These are phyloP conservation scores for Aegilops bicornis DNA, from an alignment of 176 grass and related monocot genomes.

Conservation along the genomic window DNA sequence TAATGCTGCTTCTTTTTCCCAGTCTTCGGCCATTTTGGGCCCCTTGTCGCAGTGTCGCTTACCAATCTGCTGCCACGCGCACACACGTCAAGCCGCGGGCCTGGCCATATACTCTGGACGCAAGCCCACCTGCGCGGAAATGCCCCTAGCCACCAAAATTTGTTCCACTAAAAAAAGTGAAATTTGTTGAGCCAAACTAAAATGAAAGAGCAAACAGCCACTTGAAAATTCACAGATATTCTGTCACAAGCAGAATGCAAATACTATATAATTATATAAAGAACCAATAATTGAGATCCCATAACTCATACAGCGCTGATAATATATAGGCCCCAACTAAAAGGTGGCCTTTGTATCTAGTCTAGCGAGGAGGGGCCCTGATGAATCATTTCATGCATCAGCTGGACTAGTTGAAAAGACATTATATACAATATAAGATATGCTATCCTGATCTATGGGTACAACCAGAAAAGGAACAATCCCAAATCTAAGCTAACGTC, in stretches of 20 bases:
- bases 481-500: conserved; percentile 1
- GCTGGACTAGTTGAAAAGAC: conserved; percentile 27
- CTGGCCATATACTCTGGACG: background rate
- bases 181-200: no score
- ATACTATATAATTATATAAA: no score
- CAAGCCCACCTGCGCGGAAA: background rate
- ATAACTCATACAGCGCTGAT: background rate
- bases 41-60: no score
- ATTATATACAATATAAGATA: background rate
- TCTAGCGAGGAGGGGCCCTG: background rate
- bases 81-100: background rate
- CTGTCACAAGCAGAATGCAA: background rate
- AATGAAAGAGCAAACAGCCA: background rate
- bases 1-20: no score
- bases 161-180: no score
- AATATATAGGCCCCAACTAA: background rate
- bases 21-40: no score
- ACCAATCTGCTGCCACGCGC: background rate
- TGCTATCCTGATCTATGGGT: conserved; percentile 5
- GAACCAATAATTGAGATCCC: background rate
- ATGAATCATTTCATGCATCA: conserved; percentile 30
- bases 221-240: background rate
- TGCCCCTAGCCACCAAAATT: background rate
- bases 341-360: background rate
- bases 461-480: background rate